Evolutionary conservation across 2,329 filamentous ascomycete species (phyloP).

Genomic region (Hypoxylon sp.): DNA sequence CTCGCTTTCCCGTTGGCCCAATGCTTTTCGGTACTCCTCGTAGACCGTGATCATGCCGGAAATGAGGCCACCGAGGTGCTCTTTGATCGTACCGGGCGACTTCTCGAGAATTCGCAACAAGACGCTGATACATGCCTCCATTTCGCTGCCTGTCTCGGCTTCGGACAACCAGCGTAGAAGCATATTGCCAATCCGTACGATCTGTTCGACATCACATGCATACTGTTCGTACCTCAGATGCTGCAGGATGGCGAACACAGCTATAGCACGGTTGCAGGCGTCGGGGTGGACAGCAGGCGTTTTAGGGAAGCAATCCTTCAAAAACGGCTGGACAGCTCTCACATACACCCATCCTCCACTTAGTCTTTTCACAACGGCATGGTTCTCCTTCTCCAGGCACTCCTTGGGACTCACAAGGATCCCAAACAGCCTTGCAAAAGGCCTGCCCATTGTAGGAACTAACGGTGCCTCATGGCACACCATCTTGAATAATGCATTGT

Average conservation of each 20-base stretch:
- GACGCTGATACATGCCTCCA: conserved; percentile 62
- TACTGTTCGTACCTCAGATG: conserved; percentile 65
- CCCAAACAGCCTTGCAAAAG: conserved; percentile 47
- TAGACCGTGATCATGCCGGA: conserved; percentile 58
- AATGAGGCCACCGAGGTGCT: conserved; percentile 64
- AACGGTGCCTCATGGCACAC: conserved; percentile 37
- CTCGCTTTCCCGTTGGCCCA: conserved; percentile 21
- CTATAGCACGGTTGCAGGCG: conserved; percentile 60
- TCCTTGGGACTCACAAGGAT: conserved; percentile 49
- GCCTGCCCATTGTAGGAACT: conserved; percentile 43
- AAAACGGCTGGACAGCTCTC: conserved; percentile 51
- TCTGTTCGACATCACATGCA: conserved; percentile 61
- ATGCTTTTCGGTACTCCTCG: conserved; percentile 46
- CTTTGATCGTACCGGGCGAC: conserved; percentile 60
- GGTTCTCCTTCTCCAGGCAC: conserved; percentile 46
- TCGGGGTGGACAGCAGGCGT: conserved; percentile 45
- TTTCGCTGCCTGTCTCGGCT: conserved; percentile 58
- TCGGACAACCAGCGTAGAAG: conserved; percentile 59
- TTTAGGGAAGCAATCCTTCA: conserved; percentile 57
- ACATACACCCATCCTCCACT: conserved; percentile 49
- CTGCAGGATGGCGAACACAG: conserved; percentile 62
- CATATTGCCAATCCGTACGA: conserved; percentile 60
- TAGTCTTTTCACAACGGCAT: conserved; percentile 47
- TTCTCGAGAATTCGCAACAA: conserved; percentile 62
- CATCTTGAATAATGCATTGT: conserved; percentile 43